A percentile compares a stretch with the other conserved stretches of the same genome.
Evolutionary conservation across 1,139 yeast genomes (phyloP).

Genomic region (Cylindricascospora bacillispora): DNA sequence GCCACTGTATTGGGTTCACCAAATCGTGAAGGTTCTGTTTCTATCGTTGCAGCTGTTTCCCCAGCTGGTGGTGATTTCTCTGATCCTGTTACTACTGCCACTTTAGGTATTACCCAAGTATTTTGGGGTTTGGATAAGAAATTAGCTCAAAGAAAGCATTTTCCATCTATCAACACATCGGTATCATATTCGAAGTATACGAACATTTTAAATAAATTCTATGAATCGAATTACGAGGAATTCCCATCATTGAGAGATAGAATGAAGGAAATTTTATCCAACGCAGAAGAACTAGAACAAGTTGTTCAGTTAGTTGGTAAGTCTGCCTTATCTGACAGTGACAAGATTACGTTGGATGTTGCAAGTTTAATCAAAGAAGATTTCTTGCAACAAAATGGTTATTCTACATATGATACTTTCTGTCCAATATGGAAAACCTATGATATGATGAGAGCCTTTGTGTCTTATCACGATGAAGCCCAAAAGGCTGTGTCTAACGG

Average conservation of each 20-base stretch:
- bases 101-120: conserved; percentile 97
- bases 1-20: conserved; percentile 94
- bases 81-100: conserved; percentile 96
- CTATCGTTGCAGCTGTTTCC: conserved; percentile 98
- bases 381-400: conserved; percentile 98
- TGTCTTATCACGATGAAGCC: conserved; percentile 88
- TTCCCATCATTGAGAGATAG: conserved; percentile 82
- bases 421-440: conserved; percentile 99
- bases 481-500: conserved; percentile 94
- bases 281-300: conserved; percentile 97
- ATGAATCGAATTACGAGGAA: conserved; percentile 78
- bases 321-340: conserved; percentile 91
- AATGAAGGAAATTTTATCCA: conserved; percentile 85
- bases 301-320: conserved; percentile 98
- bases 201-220: conserved; percentile 70
- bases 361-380: conserved; percentile 88
- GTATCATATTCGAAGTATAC: conserved; percentile 96
- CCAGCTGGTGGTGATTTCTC: conserved; percentile 99
- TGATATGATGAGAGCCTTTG: conserved; percentile 94
- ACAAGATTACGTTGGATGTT: conserved; percentile 91
- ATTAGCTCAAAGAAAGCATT: conserved; percentile 98
- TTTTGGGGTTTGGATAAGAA: conserved; percentile 99
- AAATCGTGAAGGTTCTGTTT: conserved; percentile 89
- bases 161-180: conserved; percentile 95
- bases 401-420: conserved; percentile 94